These are phyloP conservation scores for Russula dissimulans DNA, from an alignment of 768 basidiomycete genomes.

Conservation along the genomic window DNA sequence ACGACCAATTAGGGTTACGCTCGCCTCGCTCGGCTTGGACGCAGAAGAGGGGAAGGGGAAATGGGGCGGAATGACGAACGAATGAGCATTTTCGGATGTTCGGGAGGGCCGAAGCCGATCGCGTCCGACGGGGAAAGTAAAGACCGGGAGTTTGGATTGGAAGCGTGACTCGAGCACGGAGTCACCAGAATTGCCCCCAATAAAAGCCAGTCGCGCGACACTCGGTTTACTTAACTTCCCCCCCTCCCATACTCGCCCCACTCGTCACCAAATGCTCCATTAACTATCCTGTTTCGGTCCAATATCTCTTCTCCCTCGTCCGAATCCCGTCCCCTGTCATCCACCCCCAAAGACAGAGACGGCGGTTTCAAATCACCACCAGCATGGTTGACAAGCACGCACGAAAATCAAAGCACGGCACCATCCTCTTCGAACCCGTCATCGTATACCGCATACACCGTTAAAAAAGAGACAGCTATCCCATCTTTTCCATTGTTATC, in stretches of 20 bases:
- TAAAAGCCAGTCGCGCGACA: constrained; percentile 15
- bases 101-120: constrained; percentile 16
- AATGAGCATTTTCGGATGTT: constrained; percentile 10
- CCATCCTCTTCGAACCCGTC: constrained; percentile 79
- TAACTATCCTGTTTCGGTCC: constrained; percentile 26
- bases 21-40: no score
- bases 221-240: constrained; percentile 32
- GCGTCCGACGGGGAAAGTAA: neutral
- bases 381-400: constrained; percentile 81
- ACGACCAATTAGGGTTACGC: neutral
- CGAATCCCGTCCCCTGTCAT: constrained; percentile 20
- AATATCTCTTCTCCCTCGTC: constrained; percentile 16
- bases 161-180: constrained; percentile 1
- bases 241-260: constrained; percentile 21
- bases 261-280: constrained; percentile 27
- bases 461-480: constrained; percentile 26
- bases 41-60: neutral
- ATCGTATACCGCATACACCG: constrained; percentile 81
- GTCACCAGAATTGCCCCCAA: constrained; percentile 4
- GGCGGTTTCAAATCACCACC: constrained; percentile 25
- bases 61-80: constrained; percentile 9
- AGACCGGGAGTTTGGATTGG: neutral
- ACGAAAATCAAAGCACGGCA: constrained; percentile 67
- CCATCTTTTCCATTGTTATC: constrained; percentile 12
- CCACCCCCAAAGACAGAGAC: constrained; percentile 14